A percentile compares a stretch with the other conserved stretches of the same genome.
Evolutionary conservation across 2,329 filamentous ascomycete genomes (phyloP).

Genomic region (Aspergillus carbonarius): DNA sequence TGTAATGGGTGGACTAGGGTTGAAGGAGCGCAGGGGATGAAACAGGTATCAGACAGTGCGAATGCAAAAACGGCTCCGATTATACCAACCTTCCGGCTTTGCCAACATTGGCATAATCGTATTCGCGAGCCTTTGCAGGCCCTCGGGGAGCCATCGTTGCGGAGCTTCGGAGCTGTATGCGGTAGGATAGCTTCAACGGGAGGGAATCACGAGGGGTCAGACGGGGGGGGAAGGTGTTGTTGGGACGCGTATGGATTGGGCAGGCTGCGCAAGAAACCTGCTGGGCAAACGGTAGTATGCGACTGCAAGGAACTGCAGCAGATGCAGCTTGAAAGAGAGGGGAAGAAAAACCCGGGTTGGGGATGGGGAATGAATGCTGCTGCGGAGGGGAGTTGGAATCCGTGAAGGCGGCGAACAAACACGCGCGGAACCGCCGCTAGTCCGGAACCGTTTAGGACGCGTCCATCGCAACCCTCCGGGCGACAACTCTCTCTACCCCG

Average conservation of each 20-base stretch:
- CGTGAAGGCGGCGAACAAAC: constrained; percentile 23
- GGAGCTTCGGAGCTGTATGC: constrained; percentile 15
- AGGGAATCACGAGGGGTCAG: not conserved
- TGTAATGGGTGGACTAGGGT: not conserved
- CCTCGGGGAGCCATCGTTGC: constrained; percentile 40
- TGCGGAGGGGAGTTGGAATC: constrained; percentile 25
- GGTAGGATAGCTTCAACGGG: not conserved
- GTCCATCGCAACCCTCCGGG: constrained; percentile 14
- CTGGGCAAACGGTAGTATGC: not conserved
- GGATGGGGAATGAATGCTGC: constrained; percentile 7
- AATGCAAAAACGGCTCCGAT: not conserved
- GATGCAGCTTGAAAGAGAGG: not conserved
- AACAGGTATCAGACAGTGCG: constrained; percentile 3
- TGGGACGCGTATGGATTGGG: not conserved
- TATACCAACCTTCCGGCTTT: constrained; percentile 46
- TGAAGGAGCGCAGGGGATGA: not conserved
- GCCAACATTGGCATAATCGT: constrained; percentile 50
- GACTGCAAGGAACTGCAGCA: not conserved
- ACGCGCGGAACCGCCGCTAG: constrained; percentile 32
- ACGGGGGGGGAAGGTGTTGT: not conserved
- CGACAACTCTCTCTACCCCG: not conserved
- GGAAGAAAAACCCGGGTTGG: not conserved
- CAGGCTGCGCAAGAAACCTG: not conserved
- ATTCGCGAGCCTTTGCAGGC: constrained; percentile 44
- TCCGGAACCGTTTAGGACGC: constrained; percentile 36